Evolutionary conservation across 768 basidiomycete genomes (phyloP).

Genomic region (Lactarius quietus): DNA sequence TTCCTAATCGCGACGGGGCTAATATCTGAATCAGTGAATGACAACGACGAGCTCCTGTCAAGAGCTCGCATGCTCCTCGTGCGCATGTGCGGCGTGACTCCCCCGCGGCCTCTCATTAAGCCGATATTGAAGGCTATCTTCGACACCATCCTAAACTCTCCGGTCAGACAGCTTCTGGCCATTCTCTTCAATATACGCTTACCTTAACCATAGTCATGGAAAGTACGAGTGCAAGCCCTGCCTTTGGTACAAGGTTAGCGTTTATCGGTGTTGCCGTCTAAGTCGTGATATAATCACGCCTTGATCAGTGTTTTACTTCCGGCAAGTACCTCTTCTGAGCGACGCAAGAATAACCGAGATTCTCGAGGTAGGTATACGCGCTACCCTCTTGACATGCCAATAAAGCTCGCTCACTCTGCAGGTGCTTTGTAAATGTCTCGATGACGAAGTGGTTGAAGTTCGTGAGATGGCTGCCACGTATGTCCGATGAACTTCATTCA

Average conservation of each 20-base stretch:
- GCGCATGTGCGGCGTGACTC: slow-evolving; percentile 82
- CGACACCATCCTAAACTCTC: slow-evolving; percentile 68
- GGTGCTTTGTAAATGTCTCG: slow-evolving; percentile 76
- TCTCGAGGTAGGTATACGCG: slow-evolving; percentile 54
- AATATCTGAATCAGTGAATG: slow-evolving; percentile 47
- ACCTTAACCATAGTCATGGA: slow-evolving; percentile 64
- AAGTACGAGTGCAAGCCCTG: slow-evolving; percentile 79
- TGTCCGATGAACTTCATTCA: slow-evolving; percentile 29
- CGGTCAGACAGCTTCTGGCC: slow-evolving; percentile 44
- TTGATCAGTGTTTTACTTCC: slow-evolving; percentile 74
- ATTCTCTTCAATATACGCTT: slow-evolving; percentile 14
- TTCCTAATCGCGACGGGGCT: not conserved
- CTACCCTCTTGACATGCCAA: not conserved
- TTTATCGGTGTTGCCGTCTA: not conserved
- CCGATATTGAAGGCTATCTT: slow-evolving; percentile 71
- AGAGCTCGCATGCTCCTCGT: slow-evolving; percentile 69
- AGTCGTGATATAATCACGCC: not conserved
- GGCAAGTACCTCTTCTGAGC: slow-evolving; percentile 75
- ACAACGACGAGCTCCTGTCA: slow-evolving; percentile 65
- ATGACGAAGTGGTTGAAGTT: slow-evolving; percentile 87
- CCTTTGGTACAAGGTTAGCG: slow-evolving; percentile 72
- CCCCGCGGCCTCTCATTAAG: slow-evolving; percentile 64
- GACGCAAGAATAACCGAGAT: slow-evolving; percentile 76
- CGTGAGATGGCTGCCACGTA: slow-evolving; percentile 86
- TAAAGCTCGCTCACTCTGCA: slow-evolving; percentile 32